Evolutionary conservation across 2,329 filamentous ascomycete genomes (phyloP).

Genomic region (Xylaria sp.): DNA sequence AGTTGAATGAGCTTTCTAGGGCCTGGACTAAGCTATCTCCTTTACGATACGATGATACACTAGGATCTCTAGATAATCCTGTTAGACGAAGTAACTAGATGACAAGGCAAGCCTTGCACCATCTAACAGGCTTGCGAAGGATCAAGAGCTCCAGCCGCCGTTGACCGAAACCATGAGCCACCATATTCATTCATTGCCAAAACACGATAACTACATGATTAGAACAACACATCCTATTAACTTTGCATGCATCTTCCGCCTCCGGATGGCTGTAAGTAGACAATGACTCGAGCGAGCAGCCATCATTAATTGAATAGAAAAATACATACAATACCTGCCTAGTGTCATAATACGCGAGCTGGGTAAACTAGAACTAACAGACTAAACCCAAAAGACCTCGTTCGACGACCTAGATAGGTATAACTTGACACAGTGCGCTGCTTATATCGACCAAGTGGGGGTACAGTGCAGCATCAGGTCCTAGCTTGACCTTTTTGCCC

Average conservation of each 20-base stretch:
- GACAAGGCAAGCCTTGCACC: not conserved
- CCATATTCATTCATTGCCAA: not conserved
- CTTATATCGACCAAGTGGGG: conserved; percentile 12
- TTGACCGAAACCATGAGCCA: not conserved
- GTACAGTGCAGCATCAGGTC: conserved; percentile 23
- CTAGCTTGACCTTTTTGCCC: conserved; percentile 13
- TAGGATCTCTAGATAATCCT: not conserved
- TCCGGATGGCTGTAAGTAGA: not conserved
- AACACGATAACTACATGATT: not conserved
- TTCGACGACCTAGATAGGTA: not conserved
- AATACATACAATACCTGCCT: not conserved
- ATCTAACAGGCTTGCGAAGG: not conserved
- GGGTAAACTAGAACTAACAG: not conserved
- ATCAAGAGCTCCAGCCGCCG: not conserved
- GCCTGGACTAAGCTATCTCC: not conserved
- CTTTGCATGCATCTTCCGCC: not conserved
- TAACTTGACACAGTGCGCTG: conserved; percentile 25
- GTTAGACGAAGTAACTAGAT: conserved; percentile 5
- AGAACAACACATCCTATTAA: too few species aligned
- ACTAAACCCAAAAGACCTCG: conserved; percentile 12
- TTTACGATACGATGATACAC: not conserved
- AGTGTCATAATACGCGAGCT: not conserved
- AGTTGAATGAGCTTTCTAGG: not conserved
- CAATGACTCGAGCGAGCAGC: not conserved
- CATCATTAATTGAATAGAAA: not conserved